Evolutionary conservation across 2,329 filamentous ascomycete species (phyloP).

Genomic region (Talaromyces sp.): DNA sequence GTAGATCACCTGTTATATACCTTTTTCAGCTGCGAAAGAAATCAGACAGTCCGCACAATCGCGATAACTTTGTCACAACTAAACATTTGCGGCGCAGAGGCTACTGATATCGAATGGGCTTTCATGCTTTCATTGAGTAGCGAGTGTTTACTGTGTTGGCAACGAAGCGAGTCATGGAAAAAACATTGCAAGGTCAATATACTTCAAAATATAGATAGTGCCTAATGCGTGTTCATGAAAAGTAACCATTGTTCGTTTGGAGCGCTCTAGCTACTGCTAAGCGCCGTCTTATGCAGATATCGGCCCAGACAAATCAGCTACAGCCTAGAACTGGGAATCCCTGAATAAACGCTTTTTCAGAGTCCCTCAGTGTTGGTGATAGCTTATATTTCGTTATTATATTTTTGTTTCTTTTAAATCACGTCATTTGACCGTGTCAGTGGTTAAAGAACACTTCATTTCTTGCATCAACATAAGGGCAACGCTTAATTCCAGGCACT

Average conservation of each 20-base stretch:
- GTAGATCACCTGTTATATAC: not conserved
- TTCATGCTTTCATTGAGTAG: not conserved
- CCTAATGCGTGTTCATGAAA: not conserved
- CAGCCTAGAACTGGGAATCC: too few relatives aligned
- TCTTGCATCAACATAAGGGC: not conserved
- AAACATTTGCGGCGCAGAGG: not conserved
- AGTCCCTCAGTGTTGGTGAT: not conserved
- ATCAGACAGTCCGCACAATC: not conserved
- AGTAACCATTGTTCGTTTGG: not conserved
- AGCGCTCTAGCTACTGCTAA: not conserved
- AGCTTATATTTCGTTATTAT: not conserved
- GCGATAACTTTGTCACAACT: not conserved
- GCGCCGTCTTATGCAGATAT: not conserved
- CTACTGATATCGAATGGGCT: not conserved
- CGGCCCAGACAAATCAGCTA: not conserved
- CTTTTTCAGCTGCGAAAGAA: not conserved
- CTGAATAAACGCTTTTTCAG: not conserved
- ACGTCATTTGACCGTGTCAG: not conserved
- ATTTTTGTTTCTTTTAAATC: not conserved
- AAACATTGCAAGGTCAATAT: not conserved
- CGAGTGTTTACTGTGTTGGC: not conserved
- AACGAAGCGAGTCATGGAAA: not conserved
- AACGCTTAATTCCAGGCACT: not conserved
- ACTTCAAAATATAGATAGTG: not conserved
- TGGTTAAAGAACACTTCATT: not conserved